Percentiles rank a stretch among this genome's conserved stretches.
Conservation (phyloP, 2,329 filamentous ascomycete species). For the Emericellopsis atlantica region DNA sequence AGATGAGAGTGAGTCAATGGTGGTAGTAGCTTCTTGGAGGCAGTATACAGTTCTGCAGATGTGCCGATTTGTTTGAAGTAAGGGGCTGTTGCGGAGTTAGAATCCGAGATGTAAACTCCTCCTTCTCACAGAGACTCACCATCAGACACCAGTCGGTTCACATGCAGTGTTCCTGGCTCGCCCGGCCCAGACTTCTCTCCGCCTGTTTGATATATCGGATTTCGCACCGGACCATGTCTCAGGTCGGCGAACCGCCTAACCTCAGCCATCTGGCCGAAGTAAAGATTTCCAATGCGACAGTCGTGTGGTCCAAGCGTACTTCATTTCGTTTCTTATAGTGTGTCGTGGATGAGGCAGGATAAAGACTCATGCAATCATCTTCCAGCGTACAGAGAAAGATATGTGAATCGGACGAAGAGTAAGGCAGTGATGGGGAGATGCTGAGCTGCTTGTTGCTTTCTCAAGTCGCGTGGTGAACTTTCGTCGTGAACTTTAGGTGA, state of each 20-base stretch:
- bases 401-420: background rate
- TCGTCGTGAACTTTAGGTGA: too few species aligned
- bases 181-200: constrained; percentile 7
- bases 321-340: constrained; percentile 13
- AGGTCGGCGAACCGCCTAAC: constrained; percentile 16
- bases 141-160: constrained; percentile 13
- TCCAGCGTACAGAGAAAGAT: too few species aligned
- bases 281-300: constrained; percentile 13
- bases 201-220: constrained; percentile 16
- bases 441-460: background rate
- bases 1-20: constrained; percentile 10
- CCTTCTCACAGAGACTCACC: constrained; percentile 7
- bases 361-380: background rate
- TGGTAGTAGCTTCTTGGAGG: constrained; percentile 13
- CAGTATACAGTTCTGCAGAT: constrained; percentile 18
- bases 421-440: background rate
- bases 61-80: constrained; percentile 18
- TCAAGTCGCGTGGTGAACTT: too few species aligned
- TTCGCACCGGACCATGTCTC: constrained; percentile 18
- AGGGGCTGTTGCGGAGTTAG: constrained; percentile 11
- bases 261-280: constrained; percentile 24
- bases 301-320: constrained; percentile 6
- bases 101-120: too few species aligned
- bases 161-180: constrained; percentile 15
- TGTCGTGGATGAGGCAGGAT: background rate